Evolutionary conservation across 352 stramenopile species (phyloP), one percentile per base, ranked within the genome.

Genomic region (Phytophthora colocasiae): DNA sequence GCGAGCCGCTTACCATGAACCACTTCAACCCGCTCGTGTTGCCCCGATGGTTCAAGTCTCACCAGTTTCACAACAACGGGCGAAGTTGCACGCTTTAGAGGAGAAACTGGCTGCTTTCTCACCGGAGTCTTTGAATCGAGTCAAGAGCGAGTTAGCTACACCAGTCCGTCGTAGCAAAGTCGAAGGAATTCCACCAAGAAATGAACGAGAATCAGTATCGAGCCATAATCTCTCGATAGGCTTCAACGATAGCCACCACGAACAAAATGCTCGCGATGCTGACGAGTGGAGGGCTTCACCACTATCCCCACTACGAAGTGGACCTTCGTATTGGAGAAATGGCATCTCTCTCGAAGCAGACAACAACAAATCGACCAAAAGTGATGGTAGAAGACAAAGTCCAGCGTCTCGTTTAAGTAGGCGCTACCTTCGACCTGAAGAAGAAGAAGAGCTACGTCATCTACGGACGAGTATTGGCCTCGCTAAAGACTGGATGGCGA

Each of bases 401-500:
- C 31, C 64, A 38, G 36, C 19, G 14, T 65, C 53, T 55, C 36
- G 60, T 17, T 60, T 66, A 12, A 73, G 46, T 26, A 69, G 69
- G 19, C 73, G 80, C n/a, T 93, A 85, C 50, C 62, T 93, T 39
- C 71, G 64, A 26, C 81, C 80, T 3, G 78, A 88, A 40, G 81
- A 92, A 63, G 81, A 87, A 52, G 49, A 64, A 46, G 81, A 91
- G 60, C 70, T 93, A 24, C 64, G 57, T 0, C 48, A 58, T 43
- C 55, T 93, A 15, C 69, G 72, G 32, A 77, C 86, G 55, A 87
- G 81, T 43, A 90, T 92, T 49, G 81, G 82, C 0, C 68, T 87
- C 2, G 83, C 83, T 8, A 90, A 85, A 49, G 75, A 89, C 61
- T 91, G 80, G 85, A 93, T 92, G 58, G 17, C 58, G 22, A 66